Conservation (phyloP, 352 stramenopile species). For the Lagenidium sp. region DNA sequence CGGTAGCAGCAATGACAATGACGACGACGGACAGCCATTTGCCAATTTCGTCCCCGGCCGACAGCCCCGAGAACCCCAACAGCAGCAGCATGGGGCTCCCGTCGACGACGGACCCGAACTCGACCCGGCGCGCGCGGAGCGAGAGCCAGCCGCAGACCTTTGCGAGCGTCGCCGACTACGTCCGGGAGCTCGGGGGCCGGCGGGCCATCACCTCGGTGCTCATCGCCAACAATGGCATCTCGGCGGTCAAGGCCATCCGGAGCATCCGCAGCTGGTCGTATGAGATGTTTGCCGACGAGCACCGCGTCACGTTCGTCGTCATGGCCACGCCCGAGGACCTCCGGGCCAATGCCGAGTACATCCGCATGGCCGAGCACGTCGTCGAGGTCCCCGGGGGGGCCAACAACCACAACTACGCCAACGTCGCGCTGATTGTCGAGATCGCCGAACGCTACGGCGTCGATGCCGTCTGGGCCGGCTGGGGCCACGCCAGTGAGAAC, state of each 20-base stretch:
- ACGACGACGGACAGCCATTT: background rate
- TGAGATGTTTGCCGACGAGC: constrained; percentile 95
- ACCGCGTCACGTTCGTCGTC: constrained; percentile 95
- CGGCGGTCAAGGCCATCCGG: constrained; percentile 98
- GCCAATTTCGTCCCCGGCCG: background rate
- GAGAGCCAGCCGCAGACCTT: constrained; percentile 75
- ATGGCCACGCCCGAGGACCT: constrained; percentile 99
- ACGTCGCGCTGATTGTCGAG: constrained; percentile 98
- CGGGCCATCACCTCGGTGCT: constrained; percentile 95
- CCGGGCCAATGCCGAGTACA: constrained; percentile 99
- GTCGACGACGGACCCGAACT: too few species aligned
- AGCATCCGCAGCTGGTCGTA: constrained; percentile 98
- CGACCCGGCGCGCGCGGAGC: constrained; percentile 32
- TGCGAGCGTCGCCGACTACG: constrained; percentile 88
- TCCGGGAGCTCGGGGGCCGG: constrained; percentile 82
- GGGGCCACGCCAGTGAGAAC: constrained; percentile 99
- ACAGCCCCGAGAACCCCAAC: too few species aligned
- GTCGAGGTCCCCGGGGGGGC: constrained; percentile 98
- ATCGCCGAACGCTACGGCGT: constrained; percentile 95
- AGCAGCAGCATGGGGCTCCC: too few species aligned
- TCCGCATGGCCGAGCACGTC: constrained; percentile 99
- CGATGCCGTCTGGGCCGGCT: constrained; percentile 98
- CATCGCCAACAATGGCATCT: constrained; percentile 99
- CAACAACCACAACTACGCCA: constrained; percentile 99
- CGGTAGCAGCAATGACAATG: background rate